Conservation (phyloP, 768 basidiomycete genomes). For the Tricholomella constricta region DNA sequence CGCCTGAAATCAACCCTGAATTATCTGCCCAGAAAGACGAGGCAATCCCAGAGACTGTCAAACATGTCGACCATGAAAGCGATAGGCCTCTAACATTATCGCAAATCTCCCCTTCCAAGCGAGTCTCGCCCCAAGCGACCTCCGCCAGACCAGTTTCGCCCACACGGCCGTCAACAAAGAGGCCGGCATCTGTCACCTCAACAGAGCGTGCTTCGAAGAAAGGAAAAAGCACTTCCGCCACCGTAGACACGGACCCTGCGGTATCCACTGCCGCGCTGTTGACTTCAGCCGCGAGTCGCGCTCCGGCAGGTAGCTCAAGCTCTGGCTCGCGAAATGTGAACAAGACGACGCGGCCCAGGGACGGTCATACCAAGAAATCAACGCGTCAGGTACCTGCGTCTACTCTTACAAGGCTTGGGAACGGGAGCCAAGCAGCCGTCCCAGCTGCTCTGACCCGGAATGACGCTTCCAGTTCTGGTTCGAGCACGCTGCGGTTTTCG, state of each 20-base stretch:
- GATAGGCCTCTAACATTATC: constrained; percentile 44
- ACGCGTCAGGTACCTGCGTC: constrained; percentile 8
- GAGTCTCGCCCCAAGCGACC: constrained; percentile 8
- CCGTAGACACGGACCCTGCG: constrained; percentile 1
- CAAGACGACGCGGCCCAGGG: neutral
- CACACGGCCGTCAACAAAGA: constrained; percentile 49
- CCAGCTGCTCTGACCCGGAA: neutral
- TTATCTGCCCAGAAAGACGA: constrained; percentile 2
- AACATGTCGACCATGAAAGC: constrained; percentile 6
- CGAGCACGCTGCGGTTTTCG: constrained; percentile 3
- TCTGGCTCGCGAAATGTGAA: constrained; percentile 9
- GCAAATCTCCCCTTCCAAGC: constrained; percentile 49
- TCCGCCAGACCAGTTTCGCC: constrained; percentile 34
- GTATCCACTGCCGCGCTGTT: neutral
- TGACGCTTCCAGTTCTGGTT: constrained; percentile 5
- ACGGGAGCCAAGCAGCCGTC: neutral
- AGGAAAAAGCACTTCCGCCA: constrained; percentile 1
- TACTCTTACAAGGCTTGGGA: neutral
- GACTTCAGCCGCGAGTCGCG: neutral
- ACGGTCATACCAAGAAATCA: neutral
- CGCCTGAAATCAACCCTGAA: constrained; percentile 11
- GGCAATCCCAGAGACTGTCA: constrained; percentile 4
- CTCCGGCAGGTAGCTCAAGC: constrained; percentile 10
- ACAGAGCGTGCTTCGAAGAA: constrained; percentile 13
- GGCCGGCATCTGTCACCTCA: constrained; percentile 33